phyloP scores from a whole-genome alignment of 2,329 filamentous ascomycete genomes.

The Aspergillus sp. region DNA sequence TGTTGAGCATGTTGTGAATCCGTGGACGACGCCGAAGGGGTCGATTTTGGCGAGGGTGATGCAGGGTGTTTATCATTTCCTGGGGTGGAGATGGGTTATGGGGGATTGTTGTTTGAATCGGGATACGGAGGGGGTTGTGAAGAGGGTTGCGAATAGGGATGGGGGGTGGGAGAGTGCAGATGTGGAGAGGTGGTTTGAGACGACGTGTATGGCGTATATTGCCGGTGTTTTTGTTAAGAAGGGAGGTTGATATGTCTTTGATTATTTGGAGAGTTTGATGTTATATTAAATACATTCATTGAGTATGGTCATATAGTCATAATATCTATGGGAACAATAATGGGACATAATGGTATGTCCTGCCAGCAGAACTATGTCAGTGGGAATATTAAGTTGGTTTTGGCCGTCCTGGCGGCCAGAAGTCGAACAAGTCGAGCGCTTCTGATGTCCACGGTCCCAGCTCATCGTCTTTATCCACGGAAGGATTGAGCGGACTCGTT shows the following conservation, averaged over 20 bases:
- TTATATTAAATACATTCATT: background rate
- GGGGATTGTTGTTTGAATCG: conserved; percentile 53
- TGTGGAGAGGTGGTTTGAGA: conserved; percentile 43
- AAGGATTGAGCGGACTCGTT: conserved; percentile 17
- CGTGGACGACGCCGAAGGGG: conserved; percentile 49
- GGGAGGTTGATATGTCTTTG: conserved; percentile 1
- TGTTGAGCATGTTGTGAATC: conserved; percentile 57
- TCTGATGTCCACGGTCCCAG: conserved; percentile 44
- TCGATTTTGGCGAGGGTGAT: conserved; percentile 44
- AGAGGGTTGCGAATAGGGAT: conserved; percentile 41
- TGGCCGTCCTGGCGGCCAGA: conserved; percentile 40
- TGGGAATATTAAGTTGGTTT: conserved; percentile 27
- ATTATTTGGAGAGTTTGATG: background rate
- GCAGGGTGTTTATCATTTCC: conserved; percentile 47
- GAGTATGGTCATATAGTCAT: background rate
- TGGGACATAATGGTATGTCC: background rate
- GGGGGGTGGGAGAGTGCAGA: conserved; percentile 51
- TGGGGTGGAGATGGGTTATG: conserved; percentile 55
- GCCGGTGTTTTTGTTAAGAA: conserved; percentile 44
- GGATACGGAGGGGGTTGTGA: conserved; percentile 47
- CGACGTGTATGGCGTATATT: conserved; percentile 42
- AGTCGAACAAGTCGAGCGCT: conserved; percentile 44
- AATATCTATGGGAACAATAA: background rate
- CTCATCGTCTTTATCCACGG: conserved; percentile 22
- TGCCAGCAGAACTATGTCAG: conserved; percentile 3